These are phyloP conservation scores for Carex arenaria DNA, from an alignment of 202 grass and related monocot species.

Conservation along the genomic window DNA sequence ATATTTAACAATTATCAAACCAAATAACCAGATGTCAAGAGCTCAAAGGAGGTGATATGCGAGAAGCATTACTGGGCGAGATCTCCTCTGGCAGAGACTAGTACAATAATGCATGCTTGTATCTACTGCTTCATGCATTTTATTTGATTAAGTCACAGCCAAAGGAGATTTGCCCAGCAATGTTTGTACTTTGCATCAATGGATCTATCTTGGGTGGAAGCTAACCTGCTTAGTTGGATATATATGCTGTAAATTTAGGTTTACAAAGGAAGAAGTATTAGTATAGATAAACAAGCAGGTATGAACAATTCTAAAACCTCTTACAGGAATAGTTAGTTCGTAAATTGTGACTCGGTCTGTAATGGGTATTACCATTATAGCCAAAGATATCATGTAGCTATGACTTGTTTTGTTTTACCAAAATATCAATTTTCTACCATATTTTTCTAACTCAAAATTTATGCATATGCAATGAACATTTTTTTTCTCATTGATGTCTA, in stretches of 20 bases:
- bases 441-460: too few species aligned
- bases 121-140: too few species aligned
- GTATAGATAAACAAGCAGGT: background rate
- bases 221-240: background rate
- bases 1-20: background rate
- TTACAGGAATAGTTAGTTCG: background rate
- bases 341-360: background rate
- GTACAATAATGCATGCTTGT: background rate
- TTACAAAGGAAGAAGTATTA: background rate
- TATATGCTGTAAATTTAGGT: background rate
- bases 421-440: too few species aligned
- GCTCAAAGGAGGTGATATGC: background rate
- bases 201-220: background rate
- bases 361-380: background rate
- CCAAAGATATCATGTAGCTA: background rate
- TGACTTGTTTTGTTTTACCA: too few species aligned
- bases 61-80: slow-evolving; percentile 31
- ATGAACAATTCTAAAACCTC: too few species aligned
- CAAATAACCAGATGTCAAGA: background rate
- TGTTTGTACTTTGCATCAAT: slow-evolving; percentile 12
- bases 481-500: background rate
- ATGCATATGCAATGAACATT: background rate
- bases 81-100: slow-evolving; percentile 44
- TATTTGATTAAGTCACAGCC: slow-evolving; percentile 19
- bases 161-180: slow-evolving; percentile 69